These are phyloP conservation scores for Pichia sporocuriosa DNA, from an alignment of 805 yeast species.

Conservation along the genomic window DNA sequence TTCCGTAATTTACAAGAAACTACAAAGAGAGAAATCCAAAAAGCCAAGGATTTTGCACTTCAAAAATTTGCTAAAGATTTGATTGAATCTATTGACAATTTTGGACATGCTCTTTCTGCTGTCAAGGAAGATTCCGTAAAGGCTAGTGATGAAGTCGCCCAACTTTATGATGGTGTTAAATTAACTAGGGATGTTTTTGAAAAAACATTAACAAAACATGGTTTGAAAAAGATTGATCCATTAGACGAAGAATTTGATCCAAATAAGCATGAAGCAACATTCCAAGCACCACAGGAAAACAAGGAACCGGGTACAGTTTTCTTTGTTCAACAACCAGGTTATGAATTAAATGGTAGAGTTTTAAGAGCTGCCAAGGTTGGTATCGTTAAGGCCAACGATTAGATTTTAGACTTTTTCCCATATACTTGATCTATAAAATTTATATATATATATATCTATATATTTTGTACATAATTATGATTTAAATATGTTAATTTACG, in stretches of 20 bases:
- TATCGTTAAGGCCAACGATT: slow-evolving; percentile 57
- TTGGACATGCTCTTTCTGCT: slow-evolving; percentile 74
- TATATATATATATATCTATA: background rate
- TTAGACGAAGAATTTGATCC: slow-evolving; percentile 84
- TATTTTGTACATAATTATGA: slow-evolving; percentile 1
- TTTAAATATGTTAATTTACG: background rate
- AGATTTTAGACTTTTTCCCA: slow-evolving; percentile 1
- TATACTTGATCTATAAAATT: background rate
- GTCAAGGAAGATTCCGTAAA: slow-evolving; percentile 58
- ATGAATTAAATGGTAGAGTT: slow-evolving; percentile 77
- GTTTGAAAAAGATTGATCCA: slow-evolving; percentile 75
- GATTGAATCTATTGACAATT: slow-evolving; percentile 84
- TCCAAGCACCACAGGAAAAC: slow-evolving; percentile 78
- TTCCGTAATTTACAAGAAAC: slow-evolving; percentile 89
- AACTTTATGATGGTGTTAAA: slow-evolving; percentile 79
- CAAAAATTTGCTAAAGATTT: slow-evolving; percentile 89
- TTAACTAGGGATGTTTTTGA: slow-evolving; percentile 86
- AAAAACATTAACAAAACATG: slow-evolving; percentile 75
- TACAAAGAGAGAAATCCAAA: slow-evolving; percentile 78
- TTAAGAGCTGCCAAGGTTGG: slow-evolving; percentile 96
- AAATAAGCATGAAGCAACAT: slow-evolving; percentile 86
- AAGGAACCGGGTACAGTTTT: slow-evolving; percentile 90
- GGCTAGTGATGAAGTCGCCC: slow-evolving; percentile 57
- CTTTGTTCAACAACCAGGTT: slow-evolving; percentile 89
- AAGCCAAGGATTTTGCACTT: slow-evolving; percentile 83